Base-by-base conservation (phyloP, 352 stramenopile genomes). In the Lagenidium sp. region DNA sequence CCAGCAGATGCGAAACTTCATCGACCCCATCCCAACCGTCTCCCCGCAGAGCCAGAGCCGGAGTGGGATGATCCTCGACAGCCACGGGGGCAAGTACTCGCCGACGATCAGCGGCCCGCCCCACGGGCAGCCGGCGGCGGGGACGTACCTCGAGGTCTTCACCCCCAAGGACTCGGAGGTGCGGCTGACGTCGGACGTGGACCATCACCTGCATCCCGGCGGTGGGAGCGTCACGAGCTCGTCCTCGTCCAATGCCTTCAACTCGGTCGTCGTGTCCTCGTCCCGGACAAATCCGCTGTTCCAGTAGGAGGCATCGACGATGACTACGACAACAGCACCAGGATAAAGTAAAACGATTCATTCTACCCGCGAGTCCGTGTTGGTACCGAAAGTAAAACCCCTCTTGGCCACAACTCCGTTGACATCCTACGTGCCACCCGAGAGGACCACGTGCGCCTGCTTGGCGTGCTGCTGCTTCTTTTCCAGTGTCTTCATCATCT, bases 401-500 rank as follows among this genome's bases (percentile, higher is more conserved):
- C n/a, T n/a, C n/a, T n/a, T n/a, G n/a, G n/a, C n/a, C n/a, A n/a
- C n/a, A n/a, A n/a, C n/a, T n/a, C n/a, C n/a, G n/a, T n/a, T n/a
- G n/a, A n/a, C n/a, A n/a, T n/a, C n/a, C n/a, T n/a, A 88, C 16
- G 60, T 60, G 39, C 75, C 75, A 46, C 68, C 74, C 13, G 75
- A 87, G 10, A 94, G 64, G 54, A 93, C 79, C 13, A 94, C 70
- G 54, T 88, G 79, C 19, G 82, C 82, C 59, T 92, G 77, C 47
- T 91, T 81, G 5, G 73, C 65, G 22, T 75, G 62, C 32, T 85
- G 77, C 41, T 94, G 82, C 47, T 90, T 88, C 56, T 82, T 87
- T 43, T 90, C 71, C 6, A 94, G 63, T 32, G 82, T 71, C 37
- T 84, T 82, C 75, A 92, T 93, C 65, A 85, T 88, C 45, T 83